Conservation (phyloP, 2,329 filamentous ascomycete genomes). For the Epicoccum sorghinum region DNA sequence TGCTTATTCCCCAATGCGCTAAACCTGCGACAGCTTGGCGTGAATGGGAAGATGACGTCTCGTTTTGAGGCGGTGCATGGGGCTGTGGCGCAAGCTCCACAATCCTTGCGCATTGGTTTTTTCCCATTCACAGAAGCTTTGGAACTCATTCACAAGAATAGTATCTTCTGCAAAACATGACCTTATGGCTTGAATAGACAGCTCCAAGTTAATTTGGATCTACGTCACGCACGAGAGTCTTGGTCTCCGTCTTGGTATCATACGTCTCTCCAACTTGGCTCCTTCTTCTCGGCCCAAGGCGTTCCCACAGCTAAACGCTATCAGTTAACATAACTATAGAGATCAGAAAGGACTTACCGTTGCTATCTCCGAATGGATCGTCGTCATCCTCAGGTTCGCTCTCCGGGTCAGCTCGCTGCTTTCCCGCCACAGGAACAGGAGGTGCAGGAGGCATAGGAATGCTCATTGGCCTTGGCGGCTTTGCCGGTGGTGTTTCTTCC, state of each 20-base stretch:
- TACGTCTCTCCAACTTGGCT: slow-evolving; percentile 50
- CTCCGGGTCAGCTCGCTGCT: slow-evolving; percentile 58
- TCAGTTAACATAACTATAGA: slow-evolving; percentile 9
- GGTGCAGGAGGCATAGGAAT: slow-evolving; percentile 45
- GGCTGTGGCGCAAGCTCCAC: slow-evolving; percentile 2
- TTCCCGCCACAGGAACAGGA: slow-evolving; percentile 35
- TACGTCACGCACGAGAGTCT: no score
- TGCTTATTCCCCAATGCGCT: slow-evolving; percentile 27
- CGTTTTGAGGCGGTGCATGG: slow-evolving; percentile 26
- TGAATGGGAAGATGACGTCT: slow-evolving; percentile 29
- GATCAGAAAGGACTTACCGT: slow-evolving; percentile 53
- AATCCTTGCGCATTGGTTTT: neutral
- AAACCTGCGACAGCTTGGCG: slow-evolving; percentile 22
- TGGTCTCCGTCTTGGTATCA: slow-evolving; percentile 21
- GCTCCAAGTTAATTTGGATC: no score
- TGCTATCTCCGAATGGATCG: slow-evolving; percentile 84
- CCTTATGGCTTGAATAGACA: no score
- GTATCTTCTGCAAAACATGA: no score
- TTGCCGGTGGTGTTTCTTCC: slow-evolving; percentile 53
- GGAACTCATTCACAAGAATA: no score
- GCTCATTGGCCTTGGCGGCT: slow-evolving; percentile 55
- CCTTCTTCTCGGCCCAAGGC: slow-evolving; percentile 47
- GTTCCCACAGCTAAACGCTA: slow-evolving; percentile 57
- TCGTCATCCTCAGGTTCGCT: slow-evolving; percentile 69
- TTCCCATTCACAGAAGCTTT: no score